Percentiles rank a stretch among this genome's conserved stretches.
phyloP scores from a whole-genome alignment of 805 yeast genomes.

The Myxozyma geophila region DNA sequence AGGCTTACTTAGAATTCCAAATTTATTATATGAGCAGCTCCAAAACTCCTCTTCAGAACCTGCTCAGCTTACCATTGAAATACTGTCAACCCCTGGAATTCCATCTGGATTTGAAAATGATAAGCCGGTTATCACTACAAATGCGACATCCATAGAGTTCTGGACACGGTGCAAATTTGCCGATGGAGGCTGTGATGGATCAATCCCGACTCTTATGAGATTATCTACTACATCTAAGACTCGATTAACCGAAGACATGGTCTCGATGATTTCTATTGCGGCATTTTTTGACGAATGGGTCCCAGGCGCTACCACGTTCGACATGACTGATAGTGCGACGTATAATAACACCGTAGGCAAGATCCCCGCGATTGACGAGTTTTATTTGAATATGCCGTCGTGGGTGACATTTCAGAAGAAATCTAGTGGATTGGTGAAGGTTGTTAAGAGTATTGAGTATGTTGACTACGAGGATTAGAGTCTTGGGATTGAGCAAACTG shows the following conservation, averaged over 20 bases:
- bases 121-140: not conserved
- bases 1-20: conserved; percentile 18
- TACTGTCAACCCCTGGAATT: conserved; percentile 13
- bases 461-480: conserved; percentile 57
- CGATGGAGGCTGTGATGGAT: conserved; percentile 13
- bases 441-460: conserved; percentile 53
- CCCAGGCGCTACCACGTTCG: conserved; percentile 9
- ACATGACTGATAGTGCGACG: not conserved
- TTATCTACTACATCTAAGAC: conserved; percentile 2
- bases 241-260: conserved; percentile 1
- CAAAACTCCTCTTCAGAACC: not conserved
- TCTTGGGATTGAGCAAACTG: no score
- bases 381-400: conserved; percentile 69
- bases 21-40: not conserved
- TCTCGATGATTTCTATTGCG: conserved; percentile 45
- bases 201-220: conserved; percentile 13
- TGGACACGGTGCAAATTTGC: conserved; percentile 26
- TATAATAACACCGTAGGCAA: conserved; percentile 45
- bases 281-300: conserved; percentile 83
- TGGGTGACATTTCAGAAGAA: conserved; percentile 67
- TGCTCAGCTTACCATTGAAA: conserved; percentile 2
- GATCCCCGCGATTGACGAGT: conserved; percentile 73
- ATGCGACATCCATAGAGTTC: conserved; percentile 9
- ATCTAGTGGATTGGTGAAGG: conserved; percentile 66
- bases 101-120: conserved; percentile 4